phyloP scores from a whole-genome alignment of 116 monocot species.

The Phalaenopsis hybrid region DNA sequence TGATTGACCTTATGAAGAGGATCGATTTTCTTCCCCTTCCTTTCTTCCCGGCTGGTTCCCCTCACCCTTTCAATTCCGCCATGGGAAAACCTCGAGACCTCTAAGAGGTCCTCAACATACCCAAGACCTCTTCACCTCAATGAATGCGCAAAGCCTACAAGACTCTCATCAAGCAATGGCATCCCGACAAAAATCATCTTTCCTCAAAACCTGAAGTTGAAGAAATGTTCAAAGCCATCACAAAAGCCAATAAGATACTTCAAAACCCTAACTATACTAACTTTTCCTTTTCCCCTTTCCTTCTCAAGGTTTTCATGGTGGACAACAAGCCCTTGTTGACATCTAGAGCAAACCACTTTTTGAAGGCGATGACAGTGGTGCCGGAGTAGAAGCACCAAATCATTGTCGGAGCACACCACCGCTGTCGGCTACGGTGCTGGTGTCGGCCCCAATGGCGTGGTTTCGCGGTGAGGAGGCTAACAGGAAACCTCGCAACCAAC shows the following conservation, averaged over 20 bases:
- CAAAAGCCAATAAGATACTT: slow-evolving; percentile 75
- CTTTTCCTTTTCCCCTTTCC: not conserved
- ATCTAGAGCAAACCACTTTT: slow-evolving; percentile 27
- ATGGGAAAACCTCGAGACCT: slow-evolving; percentile 57
- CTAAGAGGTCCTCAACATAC: slow-evolving; percentile 61
- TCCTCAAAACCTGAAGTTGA: slow-evolving; percentile 79
- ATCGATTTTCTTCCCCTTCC: no score
- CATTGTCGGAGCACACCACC: slow-evolving; percentile 2
- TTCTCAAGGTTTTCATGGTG: not conserved
- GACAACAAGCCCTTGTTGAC: slow-evolving; percentile 33
- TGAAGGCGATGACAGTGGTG: slow-evolving; percentile 1
- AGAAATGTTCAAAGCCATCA: slow-evolving; percentile 81
- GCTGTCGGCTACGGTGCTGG: no score
- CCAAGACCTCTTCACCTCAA: slow-evolving; percentile 55
- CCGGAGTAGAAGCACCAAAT: slow-evolving; percentile 1
- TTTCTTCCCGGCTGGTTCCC: no score
- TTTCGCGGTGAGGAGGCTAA: slow-evolving; percentile 7
- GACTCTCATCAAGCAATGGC: slow-evolving; percentile 76
- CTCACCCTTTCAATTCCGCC: not conserved
- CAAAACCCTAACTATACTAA: not conserved
- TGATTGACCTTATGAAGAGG: no score
- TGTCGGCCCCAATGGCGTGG: not conserved
- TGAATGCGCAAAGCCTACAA: slow-evolving; percentile 85
- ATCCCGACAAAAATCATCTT: slow-evolving; percentile 92
- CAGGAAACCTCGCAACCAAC: slow-evolving; percentile 7